phyloP scores from a whole-genome alignment of 768 basidiomycete genomes.

The Lyophyllum atratum region DNA sequence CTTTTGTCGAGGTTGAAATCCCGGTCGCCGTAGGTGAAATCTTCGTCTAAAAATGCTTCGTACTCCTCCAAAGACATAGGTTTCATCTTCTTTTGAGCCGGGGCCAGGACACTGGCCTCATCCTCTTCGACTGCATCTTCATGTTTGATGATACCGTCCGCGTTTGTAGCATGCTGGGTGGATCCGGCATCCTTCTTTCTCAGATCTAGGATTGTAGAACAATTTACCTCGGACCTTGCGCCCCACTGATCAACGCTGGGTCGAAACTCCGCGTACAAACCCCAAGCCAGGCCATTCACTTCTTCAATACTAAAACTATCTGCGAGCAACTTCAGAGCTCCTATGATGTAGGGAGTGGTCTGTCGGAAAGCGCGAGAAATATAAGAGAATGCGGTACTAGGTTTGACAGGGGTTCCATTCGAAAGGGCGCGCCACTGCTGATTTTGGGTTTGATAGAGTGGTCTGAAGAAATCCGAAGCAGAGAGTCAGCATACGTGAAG shows the following conservation, averaged over 20 bases:
- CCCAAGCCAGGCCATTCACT: slow-evolving; percentile 69
- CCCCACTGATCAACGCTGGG: slow-evolving; percentile 87
- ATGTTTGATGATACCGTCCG: slow-evolving; percentile 18
- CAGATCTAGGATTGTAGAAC: slow-evolving; percentile 65
- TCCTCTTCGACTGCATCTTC: slow-evolving; percentile 13
- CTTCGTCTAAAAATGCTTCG: slow-evolving; percentile 50
- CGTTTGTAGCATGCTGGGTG: slow-evolving; percentile 11
- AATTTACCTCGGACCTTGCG: slow-evolving; percentile 71
- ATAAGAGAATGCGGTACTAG: slow-evolving; percentile 80
- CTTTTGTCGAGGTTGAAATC: slow-evolving; percentile 32
- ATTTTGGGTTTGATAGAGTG: slow-evolving; percentile 71
- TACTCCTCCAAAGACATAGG: slow-evolving; percentile 49
- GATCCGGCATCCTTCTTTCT: slow-evolving; percentile 34
- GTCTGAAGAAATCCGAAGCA: slow-evolving; percentile 41
- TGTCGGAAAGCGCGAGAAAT: slow-evolving; percentile 80
- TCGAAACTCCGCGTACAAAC: slow-evolving; percentile 85
- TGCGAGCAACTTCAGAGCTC: slow-evolving; percentile 72
- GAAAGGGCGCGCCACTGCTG: slow-evolving; percentile 85
- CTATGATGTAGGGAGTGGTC: slow-evolving; percentile 75
- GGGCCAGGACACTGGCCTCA: slow-evolving; percentile 19
- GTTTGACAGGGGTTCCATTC: slow-evolving; percentile 66
- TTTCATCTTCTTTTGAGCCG: slow-evolving; percentile 42
- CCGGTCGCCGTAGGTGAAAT: slow-evolving; percentile 47
- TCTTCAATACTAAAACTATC: slow-evolving; percentile 58
- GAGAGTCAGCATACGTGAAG: neutral